These are phyloP conservation scores for Cytauxzoon felis DNA, from an alignment of 169 alveolate species.

Conservation along the genomic window DNA sequence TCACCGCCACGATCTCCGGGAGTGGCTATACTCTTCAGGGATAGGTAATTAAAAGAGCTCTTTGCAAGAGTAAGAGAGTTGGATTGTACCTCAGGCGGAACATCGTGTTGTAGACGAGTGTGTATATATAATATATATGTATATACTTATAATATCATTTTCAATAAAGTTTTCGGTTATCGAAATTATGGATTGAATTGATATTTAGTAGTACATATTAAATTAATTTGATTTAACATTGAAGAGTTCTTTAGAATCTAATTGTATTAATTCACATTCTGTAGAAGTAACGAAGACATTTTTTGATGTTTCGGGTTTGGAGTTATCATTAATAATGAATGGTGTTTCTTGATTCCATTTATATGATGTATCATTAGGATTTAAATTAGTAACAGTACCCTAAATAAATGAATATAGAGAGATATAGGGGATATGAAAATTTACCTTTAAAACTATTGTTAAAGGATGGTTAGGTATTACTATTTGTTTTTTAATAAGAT, in stretches of 20 bases:
- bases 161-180: too few species aligned
- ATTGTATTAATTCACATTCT: conserved; percentile 56
- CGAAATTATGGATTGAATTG: too few species aligned
- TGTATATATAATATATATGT: too few species aligned
- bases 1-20: too few species aligned
- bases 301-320: not conserved
- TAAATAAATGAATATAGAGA: not conserved
- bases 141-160: too few species aligned
- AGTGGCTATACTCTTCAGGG: too few species aligned
- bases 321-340: not conserved
- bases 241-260: conserved; percentile 9
- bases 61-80: too few species aligned
- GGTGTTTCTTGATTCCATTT: conserved; percentile 15
- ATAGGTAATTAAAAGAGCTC: too few species aligned
- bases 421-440: not conserved
- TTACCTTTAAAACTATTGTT: conserved; percentile 31
- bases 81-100: too few species aligned
- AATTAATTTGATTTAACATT: too few species aligned
- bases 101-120: too few species aligned
- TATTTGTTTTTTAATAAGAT: conserved; percentile 14
- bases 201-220: too few species aligned
- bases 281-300: conserved; percentile 26
- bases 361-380: not conserved
- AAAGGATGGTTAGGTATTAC: conserved; percentile 33
- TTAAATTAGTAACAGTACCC: not conserved